Evolutionary conservation across 1,284 basidiomycete species (phyloP), one percentile per base, ranked within the genome.

Genomic region (Malassezia furfur): DNA sequence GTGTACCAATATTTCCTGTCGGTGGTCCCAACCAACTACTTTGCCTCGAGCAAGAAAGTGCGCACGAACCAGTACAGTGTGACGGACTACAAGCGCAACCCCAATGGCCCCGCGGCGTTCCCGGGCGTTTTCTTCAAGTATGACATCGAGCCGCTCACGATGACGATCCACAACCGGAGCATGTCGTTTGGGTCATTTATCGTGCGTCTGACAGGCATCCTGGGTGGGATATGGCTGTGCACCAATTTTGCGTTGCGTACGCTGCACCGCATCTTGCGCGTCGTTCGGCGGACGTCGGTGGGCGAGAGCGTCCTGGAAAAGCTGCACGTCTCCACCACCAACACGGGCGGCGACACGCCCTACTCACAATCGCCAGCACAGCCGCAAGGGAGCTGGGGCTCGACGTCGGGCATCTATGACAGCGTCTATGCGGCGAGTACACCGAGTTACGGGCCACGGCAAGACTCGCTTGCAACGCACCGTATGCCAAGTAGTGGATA

Each of bases 11-110:
- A 98, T 75, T 96, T 88, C 79, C 78, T 96, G 14, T 86, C 87
- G 44, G 86, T 96, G 58, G 91, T 98, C 2, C 91, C 93, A 0
- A 96, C 93, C 0, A 87, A 85, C 3, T 96, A 96, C 76, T 21
- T 46, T 7, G 85, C 80, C 82, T 31, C 85, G 78, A 36, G 82
- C 79, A 54, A 82, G 76, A 25, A 82, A n/a, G 64, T 82, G 21
- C 75, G 82, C 31, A 98, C 93, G 0, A 85, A 91, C 67, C 87
- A 96, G 76, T 96, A 98, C 78, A 89, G 87, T 47, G 93, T 96
- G 1, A 96, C 89, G 0, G 89, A 96, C 76, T 93, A 96, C 75
- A 84, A 83, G 2, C 83, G 88, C 12, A 79, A 81, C 14, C 79
- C 84, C 43, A 87, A 90, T 69, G 83, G 86, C 57, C 76, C 79